Evolutionary conservation across 495 filamentous ascomycete species (phyloP), one percentile per base, ranked within the genome.

Genomic region (Symbiotaphrina buchneri): DNA sequence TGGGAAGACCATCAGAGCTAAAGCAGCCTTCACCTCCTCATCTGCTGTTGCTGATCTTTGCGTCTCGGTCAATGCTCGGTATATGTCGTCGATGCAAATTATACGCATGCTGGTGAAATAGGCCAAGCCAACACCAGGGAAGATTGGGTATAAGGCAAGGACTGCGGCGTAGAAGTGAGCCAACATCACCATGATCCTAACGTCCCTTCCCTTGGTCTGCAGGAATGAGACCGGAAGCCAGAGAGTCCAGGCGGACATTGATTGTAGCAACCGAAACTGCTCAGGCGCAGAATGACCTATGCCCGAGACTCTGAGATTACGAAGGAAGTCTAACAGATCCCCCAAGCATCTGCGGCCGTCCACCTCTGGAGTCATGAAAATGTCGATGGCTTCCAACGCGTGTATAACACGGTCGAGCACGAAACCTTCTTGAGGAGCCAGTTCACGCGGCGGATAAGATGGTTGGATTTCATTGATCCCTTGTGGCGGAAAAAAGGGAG

Each of bases 101-200:
- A 82, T 57, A 3, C 72, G 70, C 44, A 85, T 52, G 40, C 76
- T 72, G 14, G 76, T 79, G 33, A 90, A 72, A 41, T 82, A 93
- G 23, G 81, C 73, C 14, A 80, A 74, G 30, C 80, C 85, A 35
- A 92, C 66, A 43, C 91, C 83, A 6, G 83, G 82, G 47, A 85
- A 91, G 27, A 93, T 65, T 19, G 77, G 75, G 50, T 94, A 90
- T 48, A 97, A 64, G 21, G 76, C 65, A 33, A 93, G 54, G 7
- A 79, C 83, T 19, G 79, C 65, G 3, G 79, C 82, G 47, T 92
- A 94, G 51, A 92, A 85, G 44, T 95, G 76, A 6, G 83, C 75
- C 22, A 97, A 67, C 20, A 91, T 64, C 14, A 94, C 58, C 48
- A 94, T 57, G 13, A 74, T 68, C 20, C 67, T 70, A 3, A 66